Conservation (phyloP, 2,329 filamentous ascomycete species). For the Neurospora crassa region DNA sequence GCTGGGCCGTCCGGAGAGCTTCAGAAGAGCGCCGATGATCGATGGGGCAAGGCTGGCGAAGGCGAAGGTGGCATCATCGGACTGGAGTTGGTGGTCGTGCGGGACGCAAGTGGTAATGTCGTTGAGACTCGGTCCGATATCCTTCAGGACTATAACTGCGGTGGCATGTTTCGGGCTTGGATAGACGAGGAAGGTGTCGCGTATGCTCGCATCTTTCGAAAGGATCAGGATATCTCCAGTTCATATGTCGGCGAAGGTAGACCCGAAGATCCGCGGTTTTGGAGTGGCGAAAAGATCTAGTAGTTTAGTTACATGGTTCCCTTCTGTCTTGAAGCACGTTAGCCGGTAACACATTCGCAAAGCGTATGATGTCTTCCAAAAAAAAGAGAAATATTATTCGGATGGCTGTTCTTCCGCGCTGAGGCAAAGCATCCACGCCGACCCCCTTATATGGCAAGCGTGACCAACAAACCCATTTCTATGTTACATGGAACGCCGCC, state of each 20-base stretch:
- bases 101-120: slow-evolving; percentile 31
- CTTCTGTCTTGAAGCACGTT: not conserved
- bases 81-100: slow-evolving; percentile 50
- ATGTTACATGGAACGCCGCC: slow-evolving; percentile 21
- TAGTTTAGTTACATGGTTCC: not conserved
- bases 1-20: slow-evolving; percentile 65
- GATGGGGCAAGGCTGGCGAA: slow-evolving; percentile 67
- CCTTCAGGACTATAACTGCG: slow-evolving; percentile 74
- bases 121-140: slow-evolving; percentile 40
- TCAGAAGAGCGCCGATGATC: slow-evolving; percentile 60
- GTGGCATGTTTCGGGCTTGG: slow-evolving; percentile 81
- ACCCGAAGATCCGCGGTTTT: slow-evolving; percentile 1
- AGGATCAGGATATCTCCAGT: slow-evolving; percentile 9
- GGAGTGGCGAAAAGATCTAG: slow-evolving; percentile 7
- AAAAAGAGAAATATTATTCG: slow-evolving; percentile 16
- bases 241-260: slow-evolving; percentile 5
- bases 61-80: slow-evolving; percentile 82
- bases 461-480: slow-evolving; percentile 15
- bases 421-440: slow-evolving; percentile 7
- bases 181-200: slow-evolving; percentile 51
- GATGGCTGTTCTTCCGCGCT: slow-evolving; percentile 11
- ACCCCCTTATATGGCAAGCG: slow-evolving; percentile 8
- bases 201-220: slow-evolving; percentile 47
- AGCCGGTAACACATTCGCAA: not conserved
- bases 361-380: not conserved